These are phyloP conservation scores for Artemisia argyi DNA, from an alignment of 129 eudicot genomes.

Conservation along the genomic window DNA sequence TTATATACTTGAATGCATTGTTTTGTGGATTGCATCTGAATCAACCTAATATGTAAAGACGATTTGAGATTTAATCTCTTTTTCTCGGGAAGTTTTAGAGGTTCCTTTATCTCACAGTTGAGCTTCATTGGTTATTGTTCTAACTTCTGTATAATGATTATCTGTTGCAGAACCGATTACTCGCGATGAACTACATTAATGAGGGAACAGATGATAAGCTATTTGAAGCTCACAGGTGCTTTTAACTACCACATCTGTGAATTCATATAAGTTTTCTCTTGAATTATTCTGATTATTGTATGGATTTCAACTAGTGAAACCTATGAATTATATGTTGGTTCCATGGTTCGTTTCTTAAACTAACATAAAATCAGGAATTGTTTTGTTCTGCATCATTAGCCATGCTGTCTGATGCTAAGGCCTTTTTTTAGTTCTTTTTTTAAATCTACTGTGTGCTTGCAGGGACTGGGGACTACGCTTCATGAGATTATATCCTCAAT, in stretches of 20 bases:
- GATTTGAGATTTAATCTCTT: constrained; percentile 13
- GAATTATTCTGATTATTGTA: too few species aligned
- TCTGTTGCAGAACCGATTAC: constrained; percentile 83
- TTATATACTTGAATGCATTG: constrained; percentile 3
- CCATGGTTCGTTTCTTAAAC: too few species aligned
- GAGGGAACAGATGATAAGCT: constrained; percentile 90
- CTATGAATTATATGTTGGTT: too few species aligned
- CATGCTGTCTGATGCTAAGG: too few species aligned
- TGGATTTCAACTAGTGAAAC: too few species aligned
- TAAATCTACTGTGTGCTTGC: constrained; percentile 24
- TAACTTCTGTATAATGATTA: constrained; percentile 16
- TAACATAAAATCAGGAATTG: too few species aligned
- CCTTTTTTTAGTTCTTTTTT: too few species aligned
- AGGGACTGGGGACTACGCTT: constrained; percentile 95
- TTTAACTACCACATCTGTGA: constrained; percentile 8
- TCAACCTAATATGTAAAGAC: constrained; percentile 13
- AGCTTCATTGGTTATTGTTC: constrained; percentile 7
- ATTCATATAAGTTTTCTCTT: too few species aligned
- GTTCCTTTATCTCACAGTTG: not conserved
- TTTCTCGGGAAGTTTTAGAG: too few species aligned
- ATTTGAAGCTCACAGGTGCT: constrained; percentile 89
- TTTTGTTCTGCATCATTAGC: too few species aligned
- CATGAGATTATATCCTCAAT: constrained; percentile 77
- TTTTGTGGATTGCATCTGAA: constrained; percentile 9
- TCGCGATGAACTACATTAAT: constrained; percentile 95